Conservation (phyloP, 805 yeast species). For the Scheffersomyces stipitis region DNA sequence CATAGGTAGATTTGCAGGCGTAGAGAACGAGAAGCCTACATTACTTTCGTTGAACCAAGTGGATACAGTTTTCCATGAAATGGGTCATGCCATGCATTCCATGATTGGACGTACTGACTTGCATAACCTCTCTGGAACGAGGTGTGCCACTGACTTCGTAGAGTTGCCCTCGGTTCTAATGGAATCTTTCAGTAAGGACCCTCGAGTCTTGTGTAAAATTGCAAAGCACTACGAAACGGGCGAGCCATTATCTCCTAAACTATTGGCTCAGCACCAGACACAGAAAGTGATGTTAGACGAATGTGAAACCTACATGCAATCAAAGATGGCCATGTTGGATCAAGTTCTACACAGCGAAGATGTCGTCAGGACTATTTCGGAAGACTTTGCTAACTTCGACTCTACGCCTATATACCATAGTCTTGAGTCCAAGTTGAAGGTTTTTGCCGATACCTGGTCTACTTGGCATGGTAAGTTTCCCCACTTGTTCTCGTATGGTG, state of each 20-base stretch:
- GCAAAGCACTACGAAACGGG: slow-evolving; percentile 74
- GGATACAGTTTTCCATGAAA: slow-evolving; percentile 94
- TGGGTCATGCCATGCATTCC: slow-evolving; percentile 99
- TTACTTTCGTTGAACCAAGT: slow-evolving; percentile 73
- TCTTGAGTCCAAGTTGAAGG: slow-evolving; percentile 56
- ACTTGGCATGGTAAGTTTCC: slow-evolving; percentile 96
- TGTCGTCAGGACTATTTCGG: slow-evolving; percentile 17
- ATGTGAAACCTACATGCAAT: slow-evolving; percentile 82
- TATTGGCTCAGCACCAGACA: slow-evolving; percentile 51
- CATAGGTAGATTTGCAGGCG: slow-evolving; percentile 28
- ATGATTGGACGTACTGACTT: slow-evolving; percentile 90
- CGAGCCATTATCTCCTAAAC: slow-evolving; percentile 51
- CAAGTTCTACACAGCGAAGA: slow-evolving; percentile 65
- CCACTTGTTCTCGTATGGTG: slow-evolving; percentile 89
- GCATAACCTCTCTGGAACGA: slow-evolving; percentile 91
- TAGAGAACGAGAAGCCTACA: slow-evolving; percentile 39
- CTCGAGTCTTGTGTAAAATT: slow-evolving; percentile 67
- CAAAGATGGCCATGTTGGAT: slow-evolving; percentile 86
- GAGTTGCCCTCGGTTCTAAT: slow-evolving; percentile 94
- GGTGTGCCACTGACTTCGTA: slow-evolving; percentile 95
- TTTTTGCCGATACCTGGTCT: slow-evolving; percentile 67
- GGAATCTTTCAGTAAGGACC: slow-evolving; percentile 89
- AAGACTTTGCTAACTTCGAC: slow-evolving; percentile 38
- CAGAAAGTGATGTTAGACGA: slow-evolving; percentile 55
- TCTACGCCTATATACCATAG: slow-evolving; percentile 64